These are phyloP conservation scores for Ganoderma meredithae DNA, from an alignment of 1,284 basidiomycete species.

Conservation along the genomic window DNA sequence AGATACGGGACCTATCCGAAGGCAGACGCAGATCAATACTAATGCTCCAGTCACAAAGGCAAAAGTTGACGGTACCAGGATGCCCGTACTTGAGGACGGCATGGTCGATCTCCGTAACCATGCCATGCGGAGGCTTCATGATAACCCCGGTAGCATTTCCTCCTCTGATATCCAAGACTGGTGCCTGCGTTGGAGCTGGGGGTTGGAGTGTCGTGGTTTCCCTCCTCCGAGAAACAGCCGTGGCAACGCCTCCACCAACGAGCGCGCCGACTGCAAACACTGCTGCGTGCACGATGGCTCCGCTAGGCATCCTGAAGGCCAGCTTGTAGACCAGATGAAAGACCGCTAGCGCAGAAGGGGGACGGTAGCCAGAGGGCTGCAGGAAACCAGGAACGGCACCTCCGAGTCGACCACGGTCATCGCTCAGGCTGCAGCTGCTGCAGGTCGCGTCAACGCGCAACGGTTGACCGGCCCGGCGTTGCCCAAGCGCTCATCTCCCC, in stretches of 20 bases:
- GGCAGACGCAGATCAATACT: not conserved
- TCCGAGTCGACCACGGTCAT: not conserved
- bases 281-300: slow-evolving; percentile 62
- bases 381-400: not conserved
- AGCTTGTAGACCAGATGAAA: not conserved
- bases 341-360: not conserved
- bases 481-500: too few relatives aligned
- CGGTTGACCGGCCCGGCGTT: not conserved
- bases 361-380: not conserved
- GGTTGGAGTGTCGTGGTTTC: slow-evolving; percentile 17
- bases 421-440: not conserved
- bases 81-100: slow-evolving; percentile 75
- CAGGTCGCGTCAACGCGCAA: not conserved
- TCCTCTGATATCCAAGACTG: slow-evolving; percentile 38
- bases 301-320: slow-evolving; percentile 2
- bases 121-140: slow-evolving; percentile 36
- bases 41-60: too few relatives aligned
- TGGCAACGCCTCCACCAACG: slow-evolving; percentile 72
- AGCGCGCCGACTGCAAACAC: slow-evolving; percentile 76
- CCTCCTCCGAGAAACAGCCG: slow-evolving; percentile 44
- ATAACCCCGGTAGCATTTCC: slow-evolving; percentile 21
- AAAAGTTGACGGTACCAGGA: slow-evolving; percentile 60
- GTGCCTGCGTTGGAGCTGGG: slow-evolving; percentile 16
- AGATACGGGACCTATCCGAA: slow-evolving; percentile 75
- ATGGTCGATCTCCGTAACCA: slow-evolving; percentile 33